phyloP scores from a whole-genome alignment of 345 rosid genomes.

The Lagerstroemia speciosa region DNA sequence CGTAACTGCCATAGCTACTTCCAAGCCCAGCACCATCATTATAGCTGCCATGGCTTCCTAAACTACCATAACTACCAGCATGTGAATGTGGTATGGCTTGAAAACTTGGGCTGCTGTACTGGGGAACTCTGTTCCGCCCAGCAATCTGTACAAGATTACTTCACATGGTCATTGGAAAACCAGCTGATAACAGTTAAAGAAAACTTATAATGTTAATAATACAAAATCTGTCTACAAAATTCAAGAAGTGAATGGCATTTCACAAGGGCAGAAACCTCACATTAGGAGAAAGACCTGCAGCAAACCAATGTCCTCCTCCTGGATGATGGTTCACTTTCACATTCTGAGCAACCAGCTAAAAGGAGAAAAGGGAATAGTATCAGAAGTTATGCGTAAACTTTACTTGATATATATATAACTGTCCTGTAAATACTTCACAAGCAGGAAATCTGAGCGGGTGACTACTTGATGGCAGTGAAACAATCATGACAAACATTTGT shows the following conservation, averaged over 20 bases:
- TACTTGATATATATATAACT: background rate
- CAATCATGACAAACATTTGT: background rate
- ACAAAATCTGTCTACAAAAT: conserved; percentile 6
- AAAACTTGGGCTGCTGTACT: conserved; percentile 78
- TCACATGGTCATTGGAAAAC: background rate
- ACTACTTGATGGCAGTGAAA: background rate
- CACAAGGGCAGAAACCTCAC: conserved; percentile 35
- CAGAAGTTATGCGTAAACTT: background rate
- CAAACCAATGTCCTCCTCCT: conserved; percentile 99
- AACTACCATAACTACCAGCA: conserved; percentile 82
- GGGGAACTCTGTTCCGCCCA: conserved; percentile 50
- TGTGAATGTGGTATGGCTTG: conserved; percentile 59
- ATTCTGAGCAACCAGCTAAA: conserved; percentile 78
- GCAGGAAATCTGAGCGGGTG: background rate
- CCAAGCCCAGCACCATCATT: conserved; percentile 71
- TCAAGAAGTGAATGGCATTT: conserved; percentile 7
- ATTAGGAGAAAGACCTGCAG: conserved; percentile 98
- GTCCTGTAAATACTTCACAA: background rate
- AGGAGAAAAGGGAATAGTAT: conserved; percentile 4
- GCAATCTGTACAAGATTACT: conserved; percentile 40
- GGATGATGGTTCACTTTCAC: conserved; percentile 95
- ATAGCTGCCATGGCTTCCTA: conserved; percentile 93
- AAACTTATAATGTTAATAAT: background rate
- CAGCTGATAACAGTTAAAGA: background rate
- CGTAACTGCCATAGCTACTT: conserved; percentile 89